Evolutionary conservation across 2,329 filamentous ascomycete genomes (phyloP).

Genomic region (Xylariomycetidae sp.): DNA sequence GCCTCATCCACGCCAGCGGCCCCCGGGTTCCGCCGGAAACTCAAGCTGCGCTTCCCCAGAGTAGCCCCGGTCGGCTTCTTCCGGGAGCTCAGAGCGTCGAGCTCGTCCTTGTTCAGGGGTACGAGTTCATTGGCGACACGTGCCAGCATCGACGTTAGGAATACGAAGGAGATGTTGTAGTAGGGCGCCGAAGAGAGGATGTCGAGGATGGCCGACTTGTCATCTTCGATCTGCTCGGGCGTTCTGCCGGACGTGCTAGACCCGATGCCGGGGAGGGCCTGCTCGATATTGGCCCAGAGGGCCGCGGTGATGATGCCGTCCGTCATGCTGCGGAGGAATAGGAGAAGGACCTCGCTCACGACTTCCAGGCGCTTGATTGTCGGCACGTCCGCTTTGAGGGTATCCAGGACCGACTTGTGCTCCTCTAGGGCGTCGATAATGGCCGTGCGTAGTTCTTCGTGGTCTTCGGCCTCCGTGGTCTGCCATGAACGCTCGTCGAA

Average conservation of each 20-base stretch:
- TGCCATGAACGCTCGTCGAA: conserved; percentile 35
- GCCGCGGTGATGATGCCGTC: conserved; percentile 72
- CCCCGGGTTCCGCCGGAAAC: conserved; percentile 34
- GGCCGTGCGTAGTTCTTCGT: conserved; percentile 22
- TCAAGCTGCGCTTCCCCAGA: conserved; percentile 40
- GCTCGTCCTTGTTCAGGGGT: conserved; percentile 33
- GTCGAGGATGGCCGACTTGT: conserved; percentile 61
- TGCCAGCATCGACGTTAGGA: conserved; percentile 72
- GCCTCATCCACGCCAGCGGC: conserved; percentile 36
- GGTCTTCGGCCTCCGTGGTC: conserved; percentile 20
- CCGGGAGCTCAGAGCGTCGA: conserved; percentile 27
- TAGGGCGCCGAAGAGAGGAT: conserved; percentile 66
- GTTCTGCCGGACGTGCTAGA: conserved; percentile 12
- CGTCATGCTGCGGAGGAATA: conserved; percentile 69
- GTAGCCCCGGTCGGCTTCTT: conserved; percentile 16
- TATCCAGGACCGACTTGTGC: conserved; percentile 55
- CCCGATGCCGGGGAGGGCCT: conserved; percentile 43
- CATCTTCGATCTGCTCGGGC: conserved; percentile 30
- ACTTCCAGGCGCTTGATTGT: conserved; percentile 69
- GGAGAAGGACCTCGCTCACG: conserved; percentile 64
- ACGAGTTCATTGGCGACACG: conserved; percentile 46
- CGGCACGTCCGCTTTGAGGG: conserved; percentile 59
- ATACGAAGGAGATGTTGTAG: conserved; percentile 86
- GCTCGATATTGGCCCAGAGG: conserved; percentile 67
- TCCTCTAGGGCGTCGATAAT: conserved; percentile 68